These are phyloP conservation scores for Talaromyces thailandensis DNA, from an alignment of 495 filamentous ascomycete genomes.

Conservation along the genomic window DNA sequence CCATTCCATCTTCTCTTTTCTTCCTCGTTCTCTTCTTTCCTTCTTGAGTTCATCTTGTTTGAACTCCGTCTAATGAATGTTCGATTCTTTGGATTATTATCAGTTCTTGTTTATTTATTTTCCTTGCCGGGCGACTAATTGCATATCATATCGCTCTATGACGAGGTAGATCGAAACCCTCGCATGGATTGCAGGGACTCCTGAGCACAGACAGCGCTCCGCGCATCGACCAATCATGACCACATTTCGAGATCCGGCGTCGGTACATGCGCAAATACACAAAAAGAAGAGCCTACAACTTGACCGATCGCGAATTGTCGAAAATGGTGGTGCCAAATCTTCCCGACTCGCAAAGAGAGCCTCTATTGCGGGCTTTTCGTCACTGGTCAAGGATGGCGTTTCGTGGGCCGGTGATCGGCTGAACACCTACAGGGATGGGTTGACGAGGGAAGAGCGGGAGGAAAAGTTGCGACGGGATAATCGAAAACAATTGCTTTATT, in stretches of 20 bases:
- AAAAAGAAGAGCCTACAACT: conserved; percentile 1
- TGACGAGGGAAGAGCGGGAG: conserved; percentile 44
- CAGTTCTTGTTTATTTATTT: not conserved
- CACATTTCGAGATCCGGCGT: conserved; percentile 8
- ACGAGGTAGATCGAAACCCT: not conserved
- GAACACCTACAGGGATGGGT: conserved; percentile 44
- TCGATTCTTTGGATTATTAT: not conserved
- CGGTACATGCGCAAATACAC: conserved; percentile 6
- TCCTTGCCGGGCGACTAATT: not conserved
- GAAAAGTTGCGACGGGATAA: conserved; percentile 43
- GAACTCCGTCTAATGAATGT: not conserved
- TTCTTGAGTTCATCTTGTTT: not conserved
- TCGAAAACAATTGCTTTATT: conserved; percentile 51
- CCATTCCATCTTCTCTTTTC: not conserved
- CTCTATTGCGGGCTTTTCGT: conserved; percentile 28
- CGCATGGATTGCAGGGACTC: not conserved
- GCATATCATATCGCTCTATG: not conserved
- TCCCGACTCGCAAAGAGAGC: conserved; percentile 8
- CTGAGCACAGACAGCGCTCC: not conserved
- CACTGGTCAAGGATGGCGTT: conserved; percentile 25
- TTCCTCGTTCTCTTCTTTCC: not conserved
- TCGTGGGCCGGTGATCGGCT: conserved; percentile 40
- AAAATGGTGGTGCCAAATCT: conserved; percentile 4
- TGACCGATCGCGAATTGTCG: conserved; percentile 2
- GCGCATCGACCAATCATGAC: conserved; percentile 6